These are phyloP conservation scores for Fusarium burgessii DNA, from an alignment of 2,329 filamentous ascomycete genomes.

Conservation along the genomic window DNA sequence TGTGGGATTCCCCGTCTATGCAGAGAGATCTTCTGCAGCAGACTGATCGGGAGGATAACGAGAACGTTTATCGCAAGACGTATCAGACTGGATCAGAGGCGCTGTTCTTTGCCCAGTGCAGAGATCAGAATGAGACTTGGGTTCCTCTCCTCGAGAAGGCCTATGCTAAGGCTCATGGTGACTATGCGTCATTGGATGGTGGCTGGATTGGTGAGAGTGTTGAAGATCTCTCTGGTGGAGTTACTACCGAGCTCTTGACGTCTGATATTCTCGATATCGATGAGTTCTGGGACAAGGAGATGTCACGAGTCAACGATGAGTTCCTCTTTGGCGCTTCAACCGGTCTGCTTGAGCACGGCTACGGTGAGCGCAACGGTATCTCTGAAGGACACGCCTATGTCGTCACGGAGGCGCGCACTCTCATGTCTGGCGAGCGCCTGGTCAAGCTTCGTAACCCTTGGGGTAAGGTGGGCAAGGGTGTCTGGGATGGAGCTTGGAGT, in stretches of 20 bases:
- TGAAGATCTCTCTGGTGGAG: conserved; percentile 73
- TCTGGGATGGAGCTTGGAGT: conserved; percentile 71
- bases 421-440: conserved; percentile 65
- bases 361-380: conserved; percentile 70
- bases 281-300: conserved; percentile 84
- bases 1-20: conserved; percentile 82
- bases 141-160: conserved; percentile 84
- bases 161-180: conserved; percentile 86
- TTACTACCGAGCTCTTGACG: conserved; percentile 75
- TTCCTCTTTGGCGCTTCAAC: conserved; percentile 81
- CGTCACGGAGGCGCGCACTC: conserved; percentile 67
- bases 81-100: conserved; percentile 82
- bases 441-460: conserved; percentile 71
- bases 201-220: conserved; percentile 75
- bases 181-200: conserved; percentile 77
- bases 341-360: conserved; percentile 72
- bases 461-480: conserved; percentile 68
- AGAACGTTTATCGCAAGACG: conserved; percentile 76
- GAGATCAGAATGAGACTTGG: conserved; percentile 85
- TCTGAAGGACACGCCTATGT: conserved; percentile 70
- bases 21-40: conserved; percentile 81
- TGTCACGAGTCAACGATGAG: conserved; percentile 82
- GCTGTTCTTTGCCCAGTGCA: conserved; percentile 82
- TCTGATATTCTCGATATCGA: conserved; percentile 82
- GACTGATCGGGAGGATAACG: conserved; percentile 78